Base-by-base conservation (phyloP, 2,329 filamentous ascomycete genomes). In the Fusarium verticillioides region DNA sequence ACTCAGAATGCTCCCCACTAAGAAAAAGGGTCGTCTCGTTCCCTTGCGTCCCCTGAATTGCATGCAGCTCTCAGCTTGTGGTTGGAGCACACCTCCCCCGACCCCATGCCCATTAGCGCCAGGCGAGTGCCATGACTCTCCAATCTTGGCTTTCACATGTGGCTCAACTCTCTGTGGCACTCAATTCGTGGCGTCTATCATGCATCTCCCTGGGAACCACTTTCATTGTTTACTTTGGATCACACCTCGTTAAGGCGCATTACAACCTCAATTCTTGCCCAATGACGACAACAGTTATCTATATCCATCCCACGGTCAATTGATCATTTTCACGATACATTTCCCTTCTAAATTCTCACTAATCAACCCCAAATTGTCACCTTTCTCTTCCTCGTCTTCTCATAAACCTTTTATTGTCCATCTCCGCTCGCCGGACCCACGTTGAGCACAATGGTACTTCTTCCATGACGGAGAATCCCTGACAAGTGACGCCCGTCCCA, bases 391-490 rank as follows among this genome's bases (percentile, higher is more conserved):
- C 49, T 50, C 62, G 30, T 64, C 53, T 43, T 47, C 69, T 53
- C 52, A 54, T 52, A 59, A 40, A 67, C 57, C 64, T 77, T 70
- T 77, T 73, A 70, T 64, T 70, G 57, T 54, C 64, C 62, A 60
- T 73, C 67, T 72, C 72, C 66, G 70, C 66, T 73, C 67, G 60
- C 64, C 69, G 74, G 77, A 70, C 77, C 77, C 77, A 78, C 76
- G 77, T 77, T 68, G 42, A 75, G 70, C 66, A 81, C 74, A 73
- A 82, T 82, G 81, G 81, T 82, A 78, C 70, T 68, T 66, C 60
- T 69, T 71, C 69, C 63, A 79, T 78, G 70, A 68, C 67, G 69
- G 72, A 66, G 71, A 69, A 73, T 62, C 68, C 69, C 75, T 70
- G 66, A 69, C 75, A 72, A 70, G 74, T 70, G 59, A 69, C 60